Evolutionary conservation across 352 stramenopile species (phyloP), one percentile per base, ranked within the genome.

Genomic region (Globisporangium lucens): DNA sequence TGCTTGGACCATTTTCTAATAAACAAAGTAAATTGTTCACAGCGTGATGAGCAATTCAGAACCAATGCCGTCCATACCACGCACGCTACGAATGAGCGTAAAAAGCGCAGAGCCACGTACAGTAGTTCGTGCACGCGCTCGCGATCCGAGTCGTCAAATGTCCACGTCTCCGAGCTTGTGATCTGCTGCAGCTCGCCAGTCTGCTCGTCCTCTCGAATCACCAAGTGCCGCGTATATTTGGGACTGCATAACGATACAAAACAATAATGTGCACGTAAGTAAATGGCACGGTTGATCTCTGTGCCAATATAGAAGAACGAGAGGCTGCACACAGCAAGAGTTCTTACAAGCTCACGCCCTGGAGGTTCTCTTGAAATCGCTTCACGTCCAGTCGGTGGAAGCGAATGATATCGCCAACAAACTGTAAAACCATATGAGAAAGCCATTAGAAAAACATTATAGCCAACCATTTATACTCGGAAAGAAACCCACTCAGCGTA

Each of bases 331-430:
- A 61, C 12, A 29, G 12, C 36, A 43, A 47, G 33, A 36, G 12
- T 30, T 69, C 82, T 56, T 74, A 93, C 85, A 65, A 66, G 58
- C 73, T 73, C 17, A 91, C 55, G 5, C 83, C 85, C 71, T 94
- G 85, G 5, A 85, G 71, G 33, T 66, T 78, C 38, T 84, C 75
- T 36, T 82, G 71, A 53, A 85, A 91, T 9, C 77, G 72, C 49
- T 92, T 88, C 47, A 94, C 83, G n/a, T 76, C 71, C 1, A 91
- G 69, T 53, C 87, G 85, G 73, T 94, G 86, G 69, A 94, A 90
- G 6, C 86, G 86, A 65, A 94, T 83, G 47, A 94, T 75, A 57
- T 94, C 86, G 46, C 86, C 86, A 27, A 90, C 79, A 46, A 78
- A 81, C 85, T 94, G 43, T 17, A 15, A 20, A 20, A 24, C n/a